Percentiles rank a stretch among this genome's conserved stretches.
These are phyloP conservation scores for Pterulicium gracile DNA, from an alignment of 1,284 basidiomycete species.

Conservation along the genomic window DNA sequence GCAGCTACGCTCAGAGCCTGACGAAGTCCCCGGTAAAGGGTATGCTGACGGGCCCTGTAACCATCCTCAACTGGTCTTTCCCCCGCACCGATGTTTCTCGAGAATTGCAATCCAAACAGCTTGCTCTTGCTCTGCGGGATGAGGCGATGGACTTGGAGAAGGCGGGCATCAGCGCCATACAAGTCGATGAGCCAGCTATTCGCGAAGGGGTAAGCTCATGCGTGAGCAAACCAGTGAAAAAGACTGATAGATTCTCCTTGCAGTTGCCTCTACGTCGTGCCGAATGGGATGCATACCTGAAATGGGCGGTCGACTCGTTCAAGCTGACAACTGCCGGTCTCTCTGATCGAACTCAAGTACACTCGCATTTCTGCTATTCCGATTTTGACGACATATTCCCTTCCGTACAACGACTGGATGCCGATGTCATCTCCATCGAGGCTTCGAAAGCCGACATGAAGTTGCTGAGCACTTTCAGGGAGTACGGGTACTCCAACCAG, in stretches of 20 bases:
- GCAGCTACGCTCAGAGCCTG: conserved; percentile 91
- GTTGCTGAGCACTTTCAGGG: conserved; percentile 91
- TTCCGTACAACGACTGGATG: conserved; percentile 94
- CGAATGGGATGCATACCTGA: conserved; percentile 93
- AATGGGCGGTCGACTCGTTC: conserved; percentile 97
- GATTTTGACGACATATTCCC: conserved; percentile 98
- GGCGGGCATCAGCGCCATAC: conserved; percentile 95
- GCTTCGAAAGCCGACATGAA: conserved; percentile 98
- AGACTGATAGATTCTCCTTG: conserved; percentile 10
- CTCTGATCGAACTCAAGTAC: conserved; percentile 84
- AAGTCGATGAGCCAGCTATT: conserved; percentile 99
- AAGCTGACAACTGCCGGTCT: conserved; percentile 93
- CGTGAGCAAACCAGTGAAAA: too few relatives aligned
- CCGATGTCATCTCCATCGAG: conserved; percentile 99
- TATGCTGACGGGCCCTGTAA: conserved; percentile 95
- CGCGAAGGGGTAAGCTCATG: conserved; percentile 79
- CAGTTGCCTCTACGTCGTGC: conserved; percentile 85
- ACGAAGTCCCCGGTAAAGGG: conserved; percentile 98
- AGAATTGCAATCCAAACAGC: conserved; percentile 97
- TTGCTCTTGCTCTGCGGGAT: conserved; percentile 96
- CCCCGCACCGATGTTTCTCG: conserved; percentile 96
- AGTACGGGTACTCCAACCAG: conserved; percentile 94
- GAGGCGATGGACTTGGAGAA: conserved; percentile 98
- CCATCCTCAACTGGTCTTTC: conserved; percentile 99
- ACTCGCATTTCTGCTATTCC: conserved; percentile 97